These are phyloP conservation scores for Takashimella tepidaria DNA, from an alignment of 1,284 basidiomycete genomes.

Conservation along the genomic window DNA sequence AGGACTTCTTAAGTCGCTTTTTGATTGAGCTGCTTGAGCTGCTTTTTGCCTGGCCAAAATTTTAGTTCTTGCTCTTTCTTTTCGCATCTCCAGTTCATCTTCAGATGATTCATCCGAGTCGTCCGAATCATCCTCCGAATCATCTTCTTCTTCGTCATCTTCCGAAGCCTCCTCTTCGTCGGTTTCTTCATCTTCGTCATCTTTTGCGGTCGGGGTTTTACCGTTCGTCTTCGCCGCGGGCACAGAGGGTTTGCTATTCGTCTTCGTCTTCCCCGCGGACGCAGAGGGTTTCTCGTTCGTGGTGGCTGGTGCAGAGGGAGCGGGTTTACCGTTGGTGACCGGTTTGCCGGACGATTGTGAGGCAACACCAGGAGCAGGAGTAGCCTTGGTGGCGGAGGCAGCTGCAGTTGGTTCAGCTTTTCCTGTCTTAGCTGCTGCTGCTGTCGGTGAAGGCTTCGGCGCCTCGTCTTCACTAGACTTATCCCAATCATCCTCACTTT, in stretches of 20 bases:
- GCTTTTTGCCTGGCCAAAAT: constrained; percentile 77
- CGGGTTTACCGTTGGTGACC: constrained; percentile 5
- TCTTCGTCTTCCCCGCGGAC: constrained; percentile 31
- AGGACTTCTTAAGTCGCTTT: constrained; percentile 88
- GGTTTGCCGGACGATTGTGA: constrained; percentile 2
- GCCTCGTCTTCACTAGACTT: constrained; percentile 54
- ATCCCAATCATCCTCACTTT: constrained; percentile 66
- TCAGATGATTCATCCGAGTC: constrained; percentile 52
- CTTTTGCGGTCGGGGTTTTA: constrained; percentile 5
- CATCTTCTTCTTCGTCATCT: constrained; percentile 46
- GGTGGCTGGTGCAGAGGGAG: constrained; percentile 9
- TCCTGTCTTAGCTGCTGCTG: constrained; percentile 11
- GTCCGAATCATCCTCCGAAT: constrained; percentile 44
- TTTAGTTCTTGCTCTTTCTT: constrained; percentile 76
- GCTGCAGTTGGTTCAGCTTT: constrained; percentile 13
- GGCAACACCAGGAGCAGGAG: constrained; percentile 12
- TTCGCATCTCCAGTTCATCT: constrained; percentile 68
- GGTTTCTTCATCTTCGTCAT: constrained; percentile 31
- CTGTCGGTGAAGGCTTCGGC: constrained; percentile 8
- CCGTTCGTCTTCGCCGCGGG: constrained; percentile 17
- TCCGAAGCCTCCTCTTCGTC: constrained; percentile 49
- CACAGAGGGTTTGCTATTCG: too few relatives aligned
- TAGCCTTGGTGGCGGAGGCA: constrained; percentile 12
- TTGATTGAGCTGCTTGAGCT: constrained; percentile 79
- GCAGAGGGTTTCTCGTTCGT: constrained; percentile 35